A percentile compares a stretch with the other conserved stretches of the same genome.
These are phyloP conservation scores for Penicillium bovifimosum DNA, from an alignment of 495 filamentous ascomycete species.

Conservation along the genomic window DNA sequence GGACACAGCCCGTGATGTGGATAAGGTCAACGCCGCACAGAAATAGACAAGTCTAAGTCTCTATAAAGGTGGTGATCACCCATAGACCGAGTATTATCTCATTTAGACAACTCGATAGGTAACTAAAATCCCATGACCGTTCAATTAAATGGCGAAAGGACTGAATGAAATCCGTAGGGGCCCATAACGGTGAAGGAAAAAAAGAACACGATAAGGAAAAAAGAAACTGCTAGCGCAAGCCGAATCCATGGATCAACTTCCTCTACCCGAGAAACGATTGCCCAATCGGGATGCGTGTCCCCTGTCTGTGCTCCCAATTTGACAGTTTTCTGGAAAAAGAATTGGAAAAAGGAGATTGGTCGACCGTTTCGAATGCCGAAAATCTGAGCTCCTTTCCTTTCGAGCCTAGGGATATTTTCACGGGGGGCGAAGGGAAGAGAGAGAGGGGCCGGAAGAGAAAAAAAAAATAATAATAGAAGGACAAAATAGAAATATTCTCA, in stretches of 20 bases:
- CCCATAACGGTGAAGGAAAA: conserved; percentile 6
- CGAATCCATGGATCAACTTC: conserved; percentile 2
- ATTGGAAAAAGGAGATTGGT: conserved; percentile 2
- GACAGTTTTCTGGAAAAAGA: conserved; percentile 8
- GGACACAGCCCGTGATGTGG: neutral
- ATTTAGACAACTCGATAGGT: too few species aligned
- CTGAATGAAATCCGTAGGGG: neutral
- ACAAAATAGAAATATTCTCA: neutral
- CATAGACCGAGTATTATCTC: too few species aligned
- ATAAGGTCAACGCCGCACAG: neutral
- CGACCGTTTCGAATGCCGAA: neutral
- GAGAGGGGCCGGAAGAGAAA: neutral
- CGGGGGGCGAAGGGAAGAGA: neutral
- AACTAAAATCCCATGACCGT: neutral
- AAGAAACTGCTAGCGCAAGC: conserved; percentile 1
- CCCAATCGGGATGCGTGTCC: neutral
- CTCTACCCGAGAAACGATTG: neutral
- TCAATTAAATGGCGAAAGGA: neutral
- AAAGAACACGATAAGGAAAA: neutral
- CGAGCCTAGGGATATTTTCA: conserved; percentile 1
- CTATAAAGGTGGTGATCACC: too few species aligned
- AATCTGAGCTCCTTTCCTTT: conserved; percentile 2
- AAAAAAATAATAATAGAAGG: neutral
- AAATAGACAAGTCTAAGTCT: neutral
- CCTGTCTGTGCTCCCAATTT: conserved; percentile 2